Base-by-base conservation (phyloP, 2,329 filamentous ascomycete species). In the Arthrobotrys iridis region DNA sequence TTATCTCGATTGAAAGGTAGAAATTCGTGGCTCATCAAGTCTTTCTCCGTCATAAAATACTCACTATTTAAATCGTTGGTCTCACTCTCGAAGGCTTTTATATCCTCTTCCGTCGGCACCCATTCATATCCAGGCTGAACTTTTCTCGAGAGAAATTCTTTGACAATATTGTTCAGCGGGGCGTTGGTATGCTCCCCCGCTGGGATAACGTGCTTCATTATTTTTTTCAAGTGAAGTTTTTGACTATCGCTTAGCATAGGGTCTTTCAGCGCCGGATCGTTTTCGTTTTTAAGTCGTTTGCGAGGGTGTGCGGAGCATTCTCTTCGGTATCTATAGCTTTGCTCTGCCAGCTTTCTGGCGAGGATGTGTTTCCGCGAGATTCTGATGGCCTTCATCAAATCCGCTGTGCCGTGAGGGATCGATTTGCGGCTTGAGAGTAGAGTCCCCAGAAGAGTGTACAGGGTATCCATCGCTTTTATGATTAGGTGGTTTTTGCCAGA, bases 401-500 rank as follows among this genome's bases (percentile, higher is more conserved):
- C 46, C 10, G 63, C 13, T 11, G 40, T 28, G n/a, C 71, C 71
- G 28, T 60, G 22, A 4, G 50, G 45, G 5, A 65, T 41, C 10
- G 48, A 35, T 15, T 22, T 52, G 15, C 71, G 43, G n/a, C 33
- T 28, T 2, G 11, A 7, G 4, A 66, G 3, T 26, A 63, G 52
- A 15, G 48, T 59, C 6, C 22, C 15, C 1, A 75, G 63, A 8
- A 48, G 37, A 10, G 22, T 7, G 41, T 75, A 75, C 3, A 75
- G 46, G 0, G 46, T 15, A 20, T 75, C 71, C 28, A 75, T 63
- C 6, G 33, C 33, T 57, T 68, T 68, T 13, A 75, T 24, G 20
- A 75, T 18, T 3, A 45, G 63, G 18, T 75, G 71, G 15, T 75
- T 68, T 48, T 18, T 22, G 7, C 71, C 71, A 1, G 55, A 40